phyloP scores from a whole-genome alignment of 2,329 filamentous ascomycete species.

The Thielaviopsis musarum region DNA sequence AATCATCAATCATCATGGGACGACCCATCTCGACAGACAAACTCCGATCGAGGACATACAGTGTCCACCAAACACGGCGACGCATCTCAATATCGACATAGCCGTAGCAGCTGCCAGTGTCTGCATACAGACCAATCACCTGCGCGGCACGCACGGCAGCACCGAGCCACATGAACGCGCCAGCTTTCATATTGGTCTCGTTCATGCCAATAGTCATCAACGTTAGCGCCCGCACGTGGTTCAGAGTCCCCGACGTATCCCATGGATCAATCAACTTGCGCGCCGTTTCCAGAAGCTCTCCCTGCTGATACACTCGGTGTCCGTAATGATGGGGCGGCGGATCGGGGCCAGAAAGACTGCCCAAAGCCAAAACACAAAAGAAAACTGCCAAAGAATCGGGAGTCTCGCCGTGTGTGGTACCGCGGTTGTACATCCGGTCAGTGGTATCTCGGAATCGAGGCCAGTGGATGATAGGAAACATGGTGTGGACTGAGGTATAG shows the following conservation, averaged over 20 bases:
- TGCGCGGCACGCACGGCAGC: conserved; percentile 66
- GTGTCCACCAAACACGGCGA: conserved; percentile 79
- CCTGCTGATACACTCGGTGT: conserved; percentile 34
- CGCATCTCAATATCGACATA: conserved; percentile 68
- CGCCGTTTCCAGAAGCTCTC: conserved; percentile 55
- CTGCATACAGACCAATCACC: conserved; percentile 64
- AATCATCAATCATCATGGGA: conserved; percentile 69
- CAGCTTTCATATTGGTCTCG: conserved; percentile 73
- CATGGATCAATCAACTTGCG: conserved; percentile 60
- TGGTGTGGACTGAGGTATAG: conserved; percentile 57
- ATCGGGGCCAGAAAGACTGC: conserved; percentile 52
- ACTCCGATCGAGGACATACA: conserved; percentile 76
- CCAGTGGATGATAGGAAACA: conserved; percentile 80
- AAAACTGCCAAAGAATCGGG: conserved; percentile 64
- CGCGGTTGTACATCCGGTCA: conserved; percentile 56
- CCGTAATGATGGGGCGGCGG: conserved; percentile 23
- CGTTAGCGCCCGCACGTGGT: conserved; percentile 56
- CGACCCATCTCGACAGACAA: conserved; percentile 66
- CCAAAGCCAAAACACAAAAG: conserved; percentile 69
- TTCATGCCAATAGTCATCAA: conserved; percentile 64
- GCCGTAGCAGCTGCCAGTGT: conserved; percentile 54
- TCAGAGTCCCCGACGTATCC: conserved; percentile 59
- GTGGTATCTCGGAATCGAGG: conserved; percentile 62
- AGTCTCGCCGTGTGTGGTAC: conserved; percentile 32
- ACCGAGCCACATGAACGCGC: conserved; percentile 75